Evolutionary conservation across 2,329 filamentous ascomycete species (phyloP).

Genomic region (Aspergillus chevalieri): DNA sequence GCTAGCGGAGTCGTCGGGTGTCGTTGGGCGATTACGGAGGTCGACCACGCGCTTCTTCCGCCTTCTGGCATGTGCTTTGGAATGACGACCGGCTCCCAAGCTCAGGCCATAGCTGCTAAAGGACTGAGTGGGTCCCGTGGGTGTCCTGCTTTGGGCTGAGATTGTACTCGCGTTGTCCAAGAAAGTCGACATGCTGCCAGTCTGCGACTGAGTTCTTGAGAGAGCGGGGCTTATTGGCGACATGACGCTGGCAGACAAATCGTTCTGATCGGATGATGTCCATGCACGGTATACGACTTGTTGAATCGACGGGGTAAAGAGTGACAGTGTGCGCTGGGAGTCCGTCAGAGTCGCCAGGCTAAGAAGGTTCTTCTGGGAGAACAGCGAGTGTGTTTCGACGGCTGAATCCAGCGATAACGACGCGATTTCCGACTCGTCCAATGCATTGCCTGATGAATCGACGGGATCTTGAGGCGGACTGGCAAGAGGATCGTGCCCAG

Average conservation of each 20-base stretch:
- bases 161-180: slow-evolving; percentile 65
- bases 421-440: slow-evolving; percentile 70
- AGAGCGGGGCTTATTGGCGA: slow-evolving; percentile 46
- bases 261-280: slow-evolving; percentile 69
- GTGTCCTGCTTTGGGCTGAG: slow-evolving; percentile 55
- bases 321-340: slow-evolving; percentile 80
- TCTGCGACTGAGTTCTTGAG: slow-evolving; percentile 58
- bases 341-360: slow-evolving; percentile 76
- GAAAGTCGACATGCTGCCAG: slow-evolving; percentile 65
- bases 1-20: slow-evolving; percentile 28
- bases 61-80: slow-evolving; percentile 38
- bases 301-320: slow-evolving; percentile 84
- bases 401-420: slow-evolving; percentile 72
- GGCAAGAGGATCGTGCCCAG: slow-evolving; percentile 70
- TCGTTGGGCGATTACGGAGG: slow-evolving; percentile 34
- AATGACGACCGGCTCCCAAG: slow-evolving; percentile 37
- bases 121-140: slow-evolving; percentile 27
- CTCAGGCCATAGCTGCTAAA: slow-evolving; percentile 36
- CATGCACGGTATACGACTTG: slow-evolving; percentile 91
- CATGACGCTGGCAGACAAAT: slow-evolving; percentile 41
- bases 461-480: slow-evolving; percentile 76
- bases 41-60: slow-evolving; percentile 47
- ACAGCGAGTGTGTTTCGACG: slow-evolving; percentile 77
- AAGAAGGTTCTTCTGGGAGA: slow-evolving; percentile 90
- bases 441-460: slow-evolving; percentile 68